Conservation (phyloP, 116 monocot species). For the Phalaenopsis hybrid region DNA sequence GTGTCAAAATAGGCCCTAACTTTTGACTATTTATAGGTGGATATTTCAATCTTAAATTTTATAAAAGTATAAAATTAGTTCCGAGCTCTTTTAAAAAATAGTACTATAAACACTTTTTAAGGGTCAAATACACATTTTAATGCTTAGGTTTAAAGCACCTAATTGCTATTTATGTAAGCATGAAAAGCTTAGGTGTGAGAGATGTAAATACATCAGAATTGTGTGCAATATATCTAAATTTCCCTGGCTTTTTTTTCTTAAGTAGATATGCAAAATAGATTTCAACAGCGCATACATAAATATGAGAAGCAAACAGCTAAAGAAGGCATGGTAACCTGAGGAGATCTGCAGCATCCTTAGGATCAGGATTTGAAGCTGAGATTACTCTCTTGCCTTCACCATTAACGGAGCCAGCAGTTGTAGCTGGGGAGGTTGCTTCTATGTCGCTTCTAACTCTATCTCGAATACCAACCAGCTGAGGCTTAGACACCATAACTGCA, state of each 20-base stretch:
- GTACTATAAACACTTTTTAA: no score
- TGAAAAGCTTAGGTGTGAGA: no score
- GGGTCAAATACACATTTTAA: background rate
- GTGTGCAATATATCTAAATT: no score
- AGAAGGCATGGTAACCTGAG: constrained; percentile 49
- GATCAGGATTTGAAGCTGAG: constrained; percentile 71
- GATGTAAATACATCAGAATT: no score
- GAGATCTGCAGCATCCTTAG: constrained; percentile 83
- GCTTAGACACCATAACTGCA: constrained; percentile 71
- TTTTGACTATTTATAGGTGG: no score
- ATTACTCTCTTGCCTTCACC: constrained; percentile 45
- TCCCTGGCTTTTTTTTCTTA: no score
- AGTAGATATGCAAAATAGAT: no score
- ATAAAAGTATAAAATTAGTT: no score
- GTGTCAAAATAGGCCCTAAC: no score
- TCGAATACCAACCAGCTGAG: constrained; percentile 74
- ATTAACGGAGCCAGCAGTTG: constrained; percentile 10
- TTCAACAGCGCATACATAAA: background rate
- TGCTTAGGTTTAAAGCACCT: no score
- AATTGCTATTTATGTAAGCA: background rate
- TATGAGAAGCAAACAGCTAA: background rate
- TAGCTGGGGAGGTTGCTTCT: constrained; percentile 30
- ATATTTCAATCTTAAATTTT: no score
- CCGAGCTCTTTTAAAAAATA: no score
- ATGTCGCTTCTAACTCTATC: constrained; percentile 76